Evolutionary conservation across 176 grass and related monocot genomes (phyloP).

Genomic region (Zoysia japonica): DNA sequence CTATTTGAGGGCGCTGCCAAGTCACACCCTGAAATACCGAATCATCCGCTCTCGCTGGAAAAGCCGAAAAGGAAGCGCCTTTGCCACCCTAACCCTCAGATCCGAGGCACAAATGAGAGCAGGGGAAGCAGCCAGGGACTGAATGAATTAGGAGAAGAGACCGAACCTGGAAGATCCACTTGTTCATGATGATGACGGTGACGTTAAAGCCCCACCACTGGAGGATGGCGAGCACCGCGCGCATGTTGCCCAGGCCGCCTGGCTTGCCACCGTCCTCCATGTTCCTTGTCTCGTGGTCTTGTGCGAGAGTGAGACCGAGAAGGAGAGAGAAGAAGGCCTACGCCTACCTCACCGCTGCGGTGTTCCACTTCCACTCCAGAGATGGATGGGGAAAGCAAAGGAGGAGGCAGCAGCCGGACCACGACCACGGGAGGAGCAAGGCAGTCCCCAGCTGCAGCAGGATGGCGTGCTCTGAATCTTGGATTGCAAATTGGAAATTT

Average conservation of each 20-base stretch:
- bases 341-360: neutral
- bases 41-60: neutral
- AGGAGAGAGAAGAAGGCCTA: neutral
- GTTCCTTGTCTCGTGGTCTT: neutral
- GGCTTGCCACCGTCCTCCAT: slow-evolving; percentile 66
- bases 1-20: neutral
- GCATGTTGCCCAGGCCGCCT: slow-evolving; percentile 52
- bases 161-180: slow-evolving; percentile 98
- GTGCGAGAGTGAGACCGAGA: neutral
- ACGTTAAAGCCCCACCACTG: slow-evolving; percentile 99
- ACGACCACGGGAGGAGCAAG: neutral
- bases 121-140: neutral
- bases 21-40: slow-evolving; percentile 1
- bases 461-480: neutral
- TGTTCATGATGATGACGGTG: slow-evolving; percentile 97
- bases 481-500: neutral
- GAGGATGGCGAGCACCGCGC: slow-evolving; percentile 72
- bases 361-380: neutral
- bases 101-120: slow-evolving; percentile 3
- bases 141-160: neutral
- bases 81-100: slow-evolving; percentile 15
- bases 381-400: neutral
- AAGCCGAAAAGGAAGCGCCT: neutral
- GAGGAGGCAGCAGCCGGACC: no score
- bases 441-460: neutral